Conservation (phyloP, 805 yeast genomes). For the Lipomyces starkeyi region DNA sequence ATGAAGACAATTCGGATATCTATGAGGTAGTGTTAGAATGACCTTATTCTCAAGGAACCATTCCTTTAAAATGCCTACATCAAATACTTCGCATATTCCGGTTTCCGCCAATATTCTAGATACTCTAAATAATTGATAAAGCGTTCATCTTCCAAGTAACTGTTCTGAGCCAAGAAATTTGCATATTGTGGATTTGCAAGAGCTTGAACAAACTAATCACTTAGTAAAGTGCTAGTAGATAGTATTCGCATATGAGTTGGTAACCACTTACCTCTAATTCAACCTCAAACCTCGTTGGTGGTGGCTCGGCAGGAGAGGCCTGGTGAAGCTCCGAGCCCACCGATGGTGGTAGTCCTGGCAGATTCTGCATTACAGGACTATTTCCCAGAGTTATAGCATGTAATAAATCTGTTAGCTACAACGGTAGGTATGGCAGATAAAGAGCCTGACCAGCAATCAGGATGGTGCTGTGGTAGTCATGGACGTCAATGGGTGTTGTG, state of each 20-base stretch:
- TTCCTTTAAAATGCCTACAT: constrained; percentile 50
- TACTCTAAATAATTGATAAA: constrained; percentile 80
- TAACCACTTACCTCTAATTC: constrained; percentile 68
- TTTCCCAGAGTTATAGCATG: neutral
- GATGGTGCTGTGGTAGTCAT: neutral
- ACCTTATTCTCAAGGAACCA: neutral
- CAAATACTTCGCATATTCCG: constrained; percentile 69
- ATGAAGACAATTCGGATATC: constrained; percentile 87
- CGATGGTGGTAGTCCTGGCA: neutral
- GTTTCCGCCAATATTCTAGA: constrained; percentile 82
- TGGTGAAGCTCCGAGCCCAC: too few species aligned
- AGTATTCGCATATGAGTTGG: neutral
- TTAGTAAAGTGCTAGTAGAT: neutral
- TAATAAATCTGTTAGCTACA: neutral
- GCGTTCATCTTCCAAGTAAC: constrained; percentile 69
- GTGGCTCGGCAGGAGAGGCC: constrained; percentile 37
- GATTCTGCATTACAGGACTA: constrained; percentile 1
- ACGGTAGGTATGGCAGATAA: neutral
- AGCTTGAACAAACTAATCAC: constrained; percentile 78
- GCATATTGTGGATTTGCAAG: constrained; percentile 88
- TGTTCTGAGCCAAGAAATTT: constrained; percentile 83
- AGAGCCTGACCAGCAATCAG: neutral
- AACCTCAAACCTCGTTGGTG: constrained; percentile 82
- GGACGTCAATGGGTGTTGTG: neutral
- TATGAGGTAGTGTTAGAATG: constrained; percentile 35